Evolutionary conservation across 345 rosid species (phyloP).

Genomic region (Eucalyptus camaldulensis): DNA sequence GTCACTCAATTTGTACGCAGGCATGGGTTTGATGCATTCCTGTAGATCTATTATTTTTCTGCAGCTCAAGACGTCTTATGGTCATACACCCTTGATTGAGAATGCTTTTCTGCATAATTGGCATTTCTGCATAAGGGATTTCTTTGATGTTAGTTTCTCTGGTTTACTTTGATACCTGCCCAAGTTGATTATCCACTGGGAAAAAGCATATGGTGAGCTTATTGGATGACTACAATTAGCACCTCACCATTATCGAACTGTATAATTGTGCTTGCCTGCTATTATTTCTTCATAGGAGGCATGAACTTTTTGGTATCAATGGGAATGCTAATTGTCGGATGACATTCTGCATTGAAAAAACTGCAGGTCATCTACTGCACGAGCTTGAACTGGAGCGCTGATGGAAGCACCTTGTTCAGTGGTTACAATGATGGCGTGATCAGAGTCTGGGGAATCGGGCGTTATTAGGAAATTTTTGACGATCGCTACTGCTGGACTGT

Average conservation of each 20-base stretch:
- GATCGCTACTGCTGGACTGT: not conserved
- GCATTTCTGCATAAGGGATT: not conserved
- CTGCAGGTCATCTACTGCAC: conserved; percentile 85
- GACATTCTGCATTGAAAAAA: not conserved
- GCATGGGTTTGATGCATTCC: not conserved
- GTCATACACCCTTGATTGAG: not conserved
- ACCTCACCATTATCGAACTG: not conserved
- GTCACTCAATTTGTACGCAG: not conserved
- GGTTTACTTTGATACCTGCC: not conserved
- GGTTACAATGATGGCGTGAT: conserved; percentile 95
- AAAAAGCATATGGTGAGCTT: not conserved
- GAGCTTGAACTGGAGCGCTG: conserved; percentile 83
- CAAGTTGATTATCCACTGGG: not conserved
- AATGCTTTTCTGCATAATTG: not conserved
- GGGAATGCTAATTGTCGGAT: not conserved
- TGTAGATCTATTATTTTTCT: not conserved
- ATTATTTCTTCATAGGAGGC: not conserved
- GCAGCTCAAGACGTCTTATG: not conserved
- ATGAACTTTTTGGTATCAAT: not conserved
- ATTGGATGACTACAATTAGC: not conserved
- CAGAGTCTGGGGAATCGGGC: conserved; percentile 96
- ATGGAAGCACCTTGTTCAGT: conserved; percentile 91
- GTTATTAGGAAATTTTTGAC: conserved; percentile 8
- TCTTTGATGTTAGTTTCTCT: not conserved
- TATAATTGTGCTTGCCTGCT: not conserved